Percentiles rank a stretch among this genome's conserved stretches.
Evolutionary conservation across 192 early-diverging fungal genomes (phyloP).

Genomic region (Powellomyces hirtus): DNA sequence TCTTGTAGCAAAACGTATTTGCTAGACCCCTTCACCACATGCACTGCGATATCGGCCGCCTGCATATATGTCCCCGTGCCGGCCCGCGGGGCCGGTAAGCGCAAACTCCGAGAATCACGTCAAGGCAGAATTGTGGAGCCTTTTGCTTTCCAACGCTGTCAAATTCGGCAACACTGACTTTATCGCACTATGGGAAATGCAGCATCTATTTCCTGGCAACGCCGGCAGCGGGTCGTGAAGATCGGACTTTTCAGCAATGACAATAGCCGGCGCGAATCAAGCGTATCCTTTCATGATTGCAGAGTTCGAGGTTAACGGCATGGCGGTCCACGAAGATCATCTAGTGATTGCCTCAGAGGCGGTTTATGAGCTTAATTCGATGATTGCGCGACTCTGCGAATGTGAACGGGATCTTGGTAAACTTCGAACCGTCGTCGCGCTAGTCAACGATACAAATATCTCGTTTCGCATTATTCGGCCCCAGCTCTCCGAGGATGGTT

Average conservation of each 20-base stretch:
- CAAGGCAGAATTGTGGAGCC: constrained; percentile 4
- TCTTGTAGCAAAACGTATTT: too few species aligned
- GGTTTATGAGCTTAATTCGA: constrained; percentile 10
- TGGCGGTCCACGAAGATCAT: constrained; percentile 12
- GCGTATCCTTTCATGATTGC: constrained; percentile 8
- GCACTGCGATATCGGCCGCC: too few species aligned
- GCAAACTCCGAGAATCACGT: constrained; percentile 5
- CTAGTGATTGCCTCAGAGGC: constrained; percentile 6
- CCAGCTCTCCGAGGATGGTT: not conserved
- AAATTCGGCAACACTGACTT: not conserved
- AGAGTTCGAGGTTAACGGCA: constrained; percentile 15
- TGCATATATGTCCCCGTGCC: too few species aligned
- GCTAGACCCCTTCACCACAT: too few species aligned
- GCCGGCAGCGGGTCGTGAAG: constrained; percentile 15
- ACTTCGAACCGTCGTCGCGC: not conserved
- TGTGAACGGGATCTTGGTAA: not conserved
- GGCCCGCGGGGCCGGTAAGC: constrained; percentile 5
- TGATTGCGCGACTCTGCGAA: constrained; percentile 1
- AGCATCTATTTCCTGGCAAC: constrained; percentile 22
- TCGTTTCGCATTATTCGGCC: not conserved
- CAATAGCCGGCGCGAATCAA: not conserved
- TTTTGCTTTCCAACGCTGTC: not conserved
- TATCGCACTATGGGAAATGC: constrained; percentile 8
- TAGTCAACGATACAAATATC: not conserved
- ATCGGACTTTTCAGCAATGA: constrained; percentile 10